Evolutionary conservation across 139 green algal genomes (phyloP), one percentile per base, ranked within the genome.

Genomic region (Microglena sp.): DNA sequence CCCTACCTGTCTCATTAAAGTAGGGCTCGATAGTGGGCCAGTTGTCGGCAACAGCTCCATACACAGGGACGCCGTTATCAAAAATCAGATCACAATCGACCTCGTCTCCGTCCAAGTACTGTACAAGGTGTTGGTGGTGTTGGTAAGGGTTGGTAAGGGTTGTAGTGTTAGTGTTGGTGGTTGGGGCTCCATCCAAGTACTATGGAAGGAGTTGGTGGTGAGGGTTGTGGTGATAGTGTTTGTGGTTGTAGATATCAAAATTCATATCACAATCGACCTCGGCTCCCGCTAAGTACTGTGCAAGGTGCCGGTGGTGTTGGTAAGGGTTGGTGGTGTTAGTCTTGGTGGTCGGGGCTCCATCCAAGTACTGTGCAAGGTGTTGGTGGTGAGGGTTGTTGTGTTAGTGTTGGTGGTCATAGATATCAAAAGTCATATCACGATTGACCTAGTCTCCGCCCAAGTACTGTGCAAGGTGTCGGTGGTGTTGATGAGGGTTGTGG

Each of bases 1-100:
- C n/a, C n/a, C n/a, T n/a, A n/a, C 88, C 89, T 1, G 89, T 95
- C 79, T 96, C 90, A 54, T 95, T 93, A 81, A 96, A 96, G 66
- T 92, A 96, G 1, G 90, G 90, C 83, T 96, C 90, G 3, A 95
- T 76, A 5, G 85, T 77, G 2, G 77, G 72, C 78, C 78, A 85
- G 71, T 85, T 85, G 74, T 85, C 78, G 2, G 87, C 94, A 50
- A 95, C 79, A 27, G 85, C 85, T 63, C 84, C 87, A 60, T 94
- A 96, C 35, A 92, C 84, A 28, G 75, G 44, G 60, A 84, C 60
- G 0, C 89, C 88, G 36, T 91, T 80, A 33, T 68, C 77, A 50
- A 96, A 74, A 3, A 95, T 76, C n/a, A 96, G 65, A 79, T 96
- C 90, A 55, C 64, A 73, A 54, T 76, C 73, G 62, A 79, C 65